phyloP scores from a whole-genome alignment of 331 rosid species.

The Quercus phellos region DNA sequence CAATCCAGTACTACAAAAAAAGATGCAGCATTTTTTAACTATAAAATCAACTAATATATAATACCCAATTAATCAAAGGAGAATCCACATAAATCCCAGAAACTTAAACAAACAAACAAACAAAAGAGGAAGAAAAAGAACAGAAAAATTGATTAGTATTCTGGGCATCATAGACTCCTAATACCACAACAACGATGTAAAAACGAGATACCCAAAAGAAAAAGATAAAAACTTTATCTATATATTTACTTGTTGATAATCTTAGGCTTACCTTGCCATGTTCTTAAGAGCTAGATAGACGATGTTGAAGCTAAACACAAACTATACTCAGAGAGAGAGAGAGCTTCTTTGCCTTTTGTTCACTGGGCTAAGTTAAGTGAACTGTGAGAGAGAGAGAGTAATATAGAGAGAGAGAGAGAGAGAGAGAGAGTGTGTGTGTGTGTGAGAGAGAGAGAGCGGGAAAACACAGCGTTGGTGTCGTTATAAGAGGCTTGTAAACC shows the following conservation, averaged over 20 bases:
- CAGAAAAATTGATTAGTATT: not conserved
- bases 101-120: not conserved
- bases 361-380: constrained; percentile 23
- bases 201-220: not conserved
- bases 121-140: not conserved
- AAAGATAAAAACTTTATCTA: not conserved
- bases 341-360: constrained; percentile 4
- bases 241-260: not conserved
- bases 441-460: constrained; percentile 53
- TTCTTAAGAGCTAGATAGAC: not conserved
- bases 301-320: not conserved
- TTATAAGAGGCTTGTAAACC: constrained; percentile 18
- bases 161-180: too few species aligned
- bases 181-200: not conserved
- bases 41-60: not conserved
- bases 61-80: not conserved
- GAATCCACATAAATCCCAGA: not conserved
- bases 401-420: not conserved
- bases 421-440: not conserved
- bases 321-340: not conserved
- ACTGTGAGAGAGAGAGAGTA: constrained; percentile 11
- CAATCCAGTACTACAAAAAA: not conserved
- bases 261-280: constrained; percentile 46
- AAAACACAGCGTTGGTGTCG: constrained; percentile 28
- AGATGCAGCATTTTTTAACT: not conserved